Evolutionary conservation across 1,284 basidiomycete genomes (phyloP), one percentile per base, ranked within the genome.

Genomic region (Cryptococcus amylolentus): DNA sequence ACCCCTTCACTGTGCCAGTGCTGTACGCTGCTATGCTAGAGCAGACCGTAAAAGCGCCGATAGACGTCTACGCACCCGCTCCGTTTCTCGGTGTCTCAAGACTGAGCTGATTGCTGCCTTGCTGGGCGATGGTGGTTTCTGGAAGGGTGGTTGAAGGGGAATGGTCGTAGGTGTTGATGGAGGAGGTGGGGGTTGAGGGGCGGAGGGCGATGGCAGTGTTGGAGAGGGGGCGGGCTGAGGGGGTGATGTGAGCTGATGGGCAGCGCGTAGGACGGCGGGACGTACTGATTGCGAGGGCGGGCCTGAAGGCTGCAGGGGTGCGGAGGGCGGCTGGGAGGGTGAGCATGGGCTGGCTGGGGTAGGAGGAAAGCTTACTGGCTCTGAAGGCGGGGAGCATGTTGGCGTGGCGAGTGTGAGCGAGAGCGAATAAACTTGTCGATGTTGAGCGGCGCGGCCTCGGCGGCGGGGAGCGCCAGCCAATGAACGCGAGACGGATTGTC

Each of bases 11-110:
- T 7, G 13, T 23, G n/a, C n/a, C 41, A 23, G 31, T 7, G 31
- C 5, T 35, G 31, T 35, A 35, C 10, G 31, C 7, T 35, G 31
- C 31, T 35, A 10, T 35, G 10, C 31, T 35, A 2, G 10, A 35
- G 31, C 31, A 35, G 7, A 35, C 31, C 31, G 10, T 10, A 35
- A 3, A 10, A 35, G 6, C 31, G 31, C 31, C 31, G 7, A 10
- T 10, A 10, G 6, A 35, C 10, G 31, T 35, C 31, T 35, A 35
- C 87, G 63, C 69, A 91, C 91, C 91, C 69, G 88, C 91, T 75
- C 85, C 88, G 78, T 95, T 97, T 72, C 84, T 83, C 18, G 94
- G 94, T 20, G 86, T 87, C 81, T 94, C 88, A 63, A 98, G 81
- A 71, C 87, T 88, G 58, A 85, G 81, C 73, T 94, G 91, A 72